Evolutionary conservation across 169 alveolate species (phyloP).

Genomic region (Plasmodium chabaudi): DNA sequence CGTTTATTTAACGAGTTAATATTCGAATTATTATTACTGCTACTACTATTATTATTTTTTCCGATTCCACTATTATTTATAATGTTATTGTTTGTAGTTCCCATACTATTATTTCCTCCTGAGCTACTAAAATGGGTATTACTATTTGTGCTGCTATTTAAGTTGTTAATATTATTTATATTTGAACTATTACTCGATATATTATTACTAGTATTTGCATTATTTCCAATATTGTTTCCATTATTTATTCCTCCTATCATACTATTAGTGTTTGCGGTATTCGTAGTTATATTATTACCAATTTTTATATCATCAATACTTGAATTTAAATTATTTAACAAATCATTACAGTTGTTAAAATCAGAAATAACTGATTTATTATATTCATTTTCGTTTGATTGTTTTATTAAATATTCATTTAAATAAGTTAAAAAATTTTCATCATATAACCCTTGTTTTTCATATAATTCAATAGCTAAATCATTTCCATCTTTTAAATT

Average conservation of each 20-base stretch:
- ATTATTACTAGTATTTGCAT: constrained; percentile 12
- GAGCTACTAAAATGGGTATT: neutral
- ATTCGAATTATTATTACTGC: constrained; percentile 2
- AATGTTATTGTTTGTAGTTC: neutral
- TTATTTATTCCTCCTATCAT: too few species aligned
- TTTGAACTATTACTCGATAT: neutral
- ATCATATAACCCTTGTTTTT: constrained; percentile 87
- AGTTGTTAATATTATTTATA: neutral
- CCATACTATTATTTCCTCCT: too few species aligned
- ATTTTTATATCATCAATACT: constrained; percentile 4
- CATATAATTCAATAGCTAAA: constrained; percentile 86
- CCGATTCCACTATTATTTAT: neutral
- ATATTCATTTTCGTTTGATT: constrained; percentile 78
- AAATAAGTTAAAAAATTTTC: constrained; percentile 84
- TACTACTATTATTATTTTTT: neutral
- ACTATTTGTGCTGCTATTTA: constrained; percentile 11
- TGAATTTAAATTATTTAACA: constrained; percentile 18
- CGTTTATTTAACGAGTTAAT: constrained; percentile 10
- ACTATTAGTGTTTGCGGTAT: too few species aligned
- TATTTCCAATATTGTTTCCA: neutral
- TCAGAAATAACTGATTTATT: constrained; percentile 40
- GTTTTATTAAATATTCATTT: constrained; percentile 72
- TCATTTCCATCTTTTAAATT: constrained; percentile 90
- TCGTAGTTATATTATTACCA: neutral
- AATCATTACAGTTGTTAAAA: constrained; percentile 28